phyloP scores from a whole-genome alignment of 345 rosid species.

The Raphanus raphanistrum region DNA sequence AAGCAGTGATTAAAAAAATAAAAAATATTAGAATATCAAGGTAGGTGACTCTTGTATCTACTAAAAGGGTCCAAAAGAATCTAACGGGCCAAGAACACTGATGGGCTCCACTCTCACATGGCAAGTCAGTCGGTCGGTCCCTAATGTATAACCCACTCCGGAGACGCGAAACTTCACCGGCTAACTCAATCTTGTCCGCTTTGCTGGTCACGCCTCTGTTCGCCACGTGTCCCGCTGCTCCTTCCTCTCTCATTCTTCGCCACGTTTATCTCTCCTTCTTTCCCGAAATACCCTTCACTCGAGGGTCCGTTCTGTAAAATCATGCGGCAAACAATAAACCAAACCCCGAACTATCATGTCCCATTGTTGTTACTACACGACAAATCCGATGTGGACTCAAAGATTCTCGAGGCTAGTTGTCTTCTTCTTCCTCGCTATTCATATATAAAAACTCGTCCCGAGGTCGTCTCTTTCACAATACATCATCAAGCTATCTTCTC shows the following conservation, averaged over 20 bases:
- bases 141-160: not conserved
- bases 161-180: slow-evolving; percentile 31
- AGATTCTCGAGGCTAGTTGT: slow-evolving; percentile 26
- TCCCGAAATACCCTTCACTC: slow-evolving; percentile 11
- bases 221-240: slow-evolving; percentile 32
- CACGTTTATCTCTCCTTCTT: slow-evolving; percentile 25
- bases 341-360: slow-evolving; percentile 34
- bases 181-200: slow-evolving; percentile 35
- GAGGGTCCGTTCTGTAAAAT: not conserved
- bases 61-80: slow-evolving; percentile 34
- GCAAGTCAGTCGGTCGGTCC: not conserved
- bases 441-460: slow-evolving; percentile 25
- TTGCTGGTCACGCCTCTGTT: slow-evolving; percentile 24
- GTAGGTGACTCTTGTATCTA: slow-evolving; percentile 37
- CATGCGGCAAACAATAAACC: not conserved
- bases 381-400: slow-evolving; percentile 31
- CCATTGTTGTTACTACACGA: slow-evolving; percentile 27
- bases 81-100: not conserved
- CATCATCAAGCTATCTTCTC: not conserved
- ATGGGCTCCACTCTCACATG: not conserved
- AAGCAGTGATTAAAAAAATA: slow-evolving; percentile 11
- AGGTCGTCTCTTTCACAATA: slow-evolving; percentile 27
- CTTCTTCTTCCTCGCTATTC: slow-evolving; percentile 15
- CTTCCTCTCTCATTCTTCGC: slow-evolving; percentile 32
- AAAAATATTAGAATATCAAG: not conserved